Percentiles rank a stretch among this genome's conserved stretches.
Evolutionary conservation across 805 yeast species (phyloP).

Genomic region (Naumovozyma dairenensis): DNA sequence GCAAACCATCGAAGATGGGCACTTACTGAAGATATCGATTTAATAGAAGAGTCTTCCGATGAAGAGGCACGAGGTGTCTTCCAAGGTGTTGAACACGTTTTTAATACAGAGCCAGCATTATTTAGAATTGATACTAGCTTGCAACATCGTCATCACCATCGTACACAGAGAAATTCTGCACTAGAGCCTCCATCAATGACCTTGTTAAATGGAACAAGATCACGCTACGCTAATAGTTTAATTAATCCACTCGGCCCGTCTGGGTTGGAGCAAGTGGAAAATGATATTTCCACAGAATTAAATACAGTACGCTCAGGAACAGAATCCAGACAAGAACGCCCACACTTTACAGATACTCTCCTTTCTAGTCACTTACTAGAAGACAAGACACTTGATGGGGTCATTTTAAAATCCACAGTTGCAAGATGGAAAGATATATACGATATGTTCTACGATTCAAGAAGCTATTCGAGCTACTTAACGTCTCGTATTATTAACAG

Average conservation of each 20-base stretch:
- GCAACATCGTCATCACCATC: conserved; percentile 5
- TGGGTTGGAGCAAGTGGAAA: conserved; percentile 28
- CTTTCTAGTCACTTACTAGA: conserved; percentile 26
- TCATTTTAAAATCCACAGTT: conserved; percentile 37
- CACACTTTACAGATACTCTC: conserved; percentile 23
- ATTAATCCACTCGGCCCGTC: conserved; percentile 27
- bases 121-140: conserved; percentile 22
- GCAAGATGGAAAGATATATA: conserved; percentile 62
- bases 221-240: conserved; percentile 23
- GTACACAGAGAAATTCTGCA: not conserved
- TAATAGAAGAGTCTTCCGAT: conserved; percentile 24
- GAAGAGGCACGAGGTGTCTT: conserved; percentile 25
- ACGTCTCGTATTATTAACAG: conserved; percentile 37
- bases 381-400: conserved; percentile 25
- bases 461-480: conserved; percentile 29
- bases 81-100: conserved; percentile 27
- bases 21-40: conserved; percentile 22
- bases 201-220: conserved; percentile 16
- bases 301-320: conserved; percentile 17
- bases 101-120: conserved; percentile 19
- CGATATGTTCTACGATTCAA: conserved; percentile 40
- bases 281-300: conserved; percentile 22
- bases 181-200: conserved; percentile 23
- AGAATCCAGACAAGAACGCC: conserved; percentile 20
- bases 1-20: conserved; percentile 18